Percentiles rank a stretch among this genome's conserved stretches.
Conservation (phyloP, 2,329 filamentous ascomycete genomes). For the Berkeleyomyces basicola region DNA sequence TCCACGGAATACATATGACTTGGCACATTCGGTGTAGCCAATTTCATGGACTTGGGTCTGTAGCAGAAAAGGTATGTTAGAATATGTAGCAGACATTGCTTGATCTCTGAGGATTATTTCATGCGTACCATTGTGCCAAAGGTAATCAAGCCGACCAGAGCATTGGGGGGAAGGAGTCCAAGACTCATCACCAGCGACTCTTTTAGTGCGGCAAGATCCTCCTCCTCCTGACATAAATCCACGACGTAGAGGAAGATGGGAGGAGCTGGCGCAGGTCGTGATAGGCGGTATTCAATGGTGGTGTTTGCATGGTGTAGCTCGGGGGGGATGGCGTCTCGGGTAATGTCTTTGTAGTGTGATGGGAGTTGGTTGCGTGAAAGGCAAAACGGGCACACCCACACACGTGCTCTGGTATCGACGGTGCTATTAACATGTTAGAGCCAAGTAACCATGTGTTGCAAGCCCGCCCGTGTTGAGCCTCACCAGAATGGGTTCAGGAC, state of each 20-base stretch:
- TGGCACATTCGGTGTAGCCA: constrained; percentile 93
- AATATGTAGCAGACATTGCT: not conserved
- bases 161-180: constrained; percentile 64
- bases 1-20: constrained; percentile 94
- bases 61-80: constrained; percentile 16
- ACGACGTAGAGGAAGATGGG: constrained; percentile 80
- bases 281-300: constrained; percentile 77
- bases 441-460: not conserved
- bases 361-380: constrained; percentile 69
- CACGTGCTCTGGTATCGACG: constrained; percentile 64
- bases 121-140: constrained; percentile 72
- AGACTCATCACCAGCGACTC: constrained; percentile 77
- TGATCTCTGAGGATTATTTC: not conserved
- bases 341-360: constrained; percentile 81
- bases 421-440: constrained; percentile 35
- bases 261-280: constrained; percentile 65
- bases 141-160: constrained; percentile 68
- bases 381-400: constrained; percentile 85
- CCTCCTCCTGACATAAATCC: constrained; percentile 77
- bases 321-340: constrained; percentile 62
- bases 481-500: constrained; percentile 96
- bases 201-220: constrained; percentile 66
- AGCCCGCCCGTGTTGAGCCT: not conserved
- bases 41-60: constrained; percentile 93
- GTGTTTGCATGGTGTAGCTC: constrained; percentile 70